Evolutionary conservation across 495 filamentous ascomycete genomes (phyloP), one percentile per base, ranked within the genome.

Genomic region (Penicillium coprophilum): DNA sequence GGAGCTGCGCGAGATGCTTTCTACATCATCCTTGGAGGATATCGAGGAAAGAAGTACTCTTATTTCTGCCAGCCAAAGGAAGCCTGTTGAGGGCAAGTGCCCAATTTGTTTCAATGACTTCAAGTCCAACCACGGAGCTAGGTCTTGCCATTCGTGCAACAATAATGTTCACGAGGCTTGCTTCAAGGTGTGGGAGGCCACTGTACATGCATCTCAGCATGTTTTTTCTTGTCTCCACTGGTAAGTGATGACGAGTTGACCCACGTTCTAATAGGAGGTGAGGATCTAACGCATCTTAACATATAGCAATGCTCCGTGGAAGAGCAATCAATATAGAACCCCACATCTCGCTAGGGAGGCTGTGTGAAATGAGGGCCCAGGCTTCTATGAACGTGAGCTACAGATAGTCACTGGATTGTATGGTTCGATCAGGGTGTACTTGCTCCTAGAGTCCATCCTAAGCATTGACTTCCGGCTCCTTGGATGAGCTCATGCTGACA

Each of bases 91-190:
- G 31, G 89, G 85, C 13, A 87, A 93, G 59, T 93, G 90, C 58
- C 87, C 88, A 0, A 89, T 95, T 64, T 93, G 90, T 68, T 90
- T 86, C 63, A 83, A 76, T 60, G 84, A 88, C 41, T 84, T 91
- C 59, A 78, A 85, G 43, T 61, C 73, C 3, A 67, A 74, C 6
- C 72, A 75, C 53, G 69, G 77, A 0, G 79, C 86, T 15, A 81
- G 90, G 2, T 92, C 85, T 77, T 94, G 90, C 66, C 82, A 82
- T 50, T 80, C 82, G 0, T 94, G 90, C 61, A 89, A 88, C 1
- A 89, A 92, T 67, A 92, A 94, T 59, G 77, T 92, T 11, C 90
- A 94, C 67, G 80, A 79, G 57, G 68, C 72, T 3, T 92, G 89
- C 56, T 90, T 92, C 61, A 73, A 87, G 57, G 79, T 83, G 65